Evolutionary conservation across 1,139 yeast genomes (phyloP), one percentile per base, ranked within the genome.

Genomic region (Yamadazyma dushanensis): DNA sequence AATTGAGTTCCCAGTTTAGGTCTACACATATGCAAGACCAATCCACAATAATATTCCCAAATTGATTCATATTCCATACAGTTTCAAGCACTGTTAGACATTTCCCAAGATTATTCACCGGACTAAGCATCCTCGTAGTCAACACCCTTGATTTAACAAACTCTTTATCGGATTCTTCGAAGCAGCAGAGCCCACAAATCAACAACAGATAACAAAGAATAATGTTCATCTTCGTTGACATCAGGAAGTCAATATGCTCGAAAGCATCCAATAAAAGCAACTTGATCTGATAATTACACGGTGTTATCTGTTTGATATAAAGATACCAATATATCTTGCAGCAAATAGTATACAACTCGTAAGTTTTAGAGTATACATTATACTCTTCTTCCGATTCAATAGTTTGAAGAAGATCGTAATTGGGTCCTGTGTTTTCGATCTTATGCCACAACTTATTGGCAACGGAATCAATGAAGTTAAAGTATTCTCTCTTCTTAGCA

Each of bases 21-120:
- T 56, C 55, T 28, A 46, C 44, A 39, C 61, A 55, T 4, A 59
- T 51, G 22, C 47, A 54, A 15, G 53, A 47, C 64, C 65, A 60
- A 40, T 58, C 61, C 6, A 55, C 43, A 23, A 53, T 48, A 6
- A 44, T 29, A n/a, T 38, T 40, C 5, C 62, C 63, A 14, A 46
- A 33, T 2, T 49, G 43, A 36, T 57, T 59, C 15, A 59, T 40
- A 23, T 43, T 38, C 63, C 66, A 58, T 6, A 52, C 45, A 30
- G 50, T 57, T 29, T 51, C 37, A 9, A 60, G 48, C 10, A 60
- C 42, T 6, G 13, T 16, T 36, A 39, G 26, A 15, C 50, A 47
- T 7, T 56, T 43, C n/a, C 40, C 44, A n/a, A 49, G 44, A 36
- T 58, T 58, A 9, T 52, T 49, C 8, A 56, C 57, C 10, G 49